Percentiles rank a stretch among this genome's conserved stretches.
Conservation (phyloP, 208 protist genomes). For the Crithidia mellificae region DNA sequence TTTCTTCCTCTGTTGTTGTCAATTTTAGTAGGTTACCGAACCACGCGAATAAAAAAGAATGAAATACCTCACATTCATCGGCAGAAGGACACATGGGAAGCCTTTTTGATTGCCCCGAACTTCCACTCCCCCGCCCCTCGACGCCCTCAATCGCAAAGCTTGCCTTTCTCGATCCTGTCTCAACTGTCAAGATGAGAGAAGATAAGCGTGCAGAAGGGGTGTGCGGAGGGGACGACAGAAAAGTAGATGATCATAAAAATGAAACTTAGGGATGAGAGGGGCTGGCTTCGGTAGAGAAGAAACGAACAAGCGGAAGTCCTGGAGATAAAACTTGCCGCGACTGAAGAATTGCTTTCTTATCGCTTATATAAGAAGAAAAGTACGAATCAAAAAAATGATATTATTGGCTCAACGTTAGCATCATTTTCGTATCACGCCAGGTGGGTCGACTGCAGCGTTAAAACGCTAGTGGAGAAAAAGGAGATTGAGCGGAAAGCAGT, state of each 20-base stretch:
- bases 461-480: not conserved
- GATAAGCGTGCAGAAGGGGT: not conserved
- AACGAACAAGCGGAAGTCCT: not conserved
- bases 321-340: not conserved
- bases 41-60: not conserved
- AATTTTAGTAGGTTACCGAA: not conserved
- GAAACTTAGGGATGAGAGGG: not conserved
- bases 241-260: not conserved
- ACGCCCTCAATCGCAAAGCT: not conserved
- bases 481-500: not conserved
- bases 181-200: slow-evolving; percentile 8
- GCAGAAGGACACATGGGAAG: not conserved
- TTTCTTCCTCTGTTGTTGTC: not conserved
- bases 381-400: not conserved
- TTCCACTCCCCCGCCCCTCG: not conserved
- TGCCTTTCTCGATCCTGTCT: not conserved
- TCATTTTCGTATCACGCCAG: slow-evolving; percentile 1
- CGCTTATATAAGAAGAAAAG: not conserved
- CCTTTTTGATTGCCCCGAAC: not conserved
- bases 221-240: not conserved
- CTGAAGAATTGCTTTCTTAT: not conserved
- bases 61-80: not conserved
- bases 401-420: slow-evolving; percentile 15
- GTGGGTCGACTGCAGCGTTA: slow-evolving; percentile 6
- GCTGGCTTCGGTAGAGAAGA: not conserved